Evolutionary conservation across 2,329 filamentous ascomycete genomes (phyloP), one percentile per base, ranked within the genome.

Genomic region (Penicillium paneum): DNA sequence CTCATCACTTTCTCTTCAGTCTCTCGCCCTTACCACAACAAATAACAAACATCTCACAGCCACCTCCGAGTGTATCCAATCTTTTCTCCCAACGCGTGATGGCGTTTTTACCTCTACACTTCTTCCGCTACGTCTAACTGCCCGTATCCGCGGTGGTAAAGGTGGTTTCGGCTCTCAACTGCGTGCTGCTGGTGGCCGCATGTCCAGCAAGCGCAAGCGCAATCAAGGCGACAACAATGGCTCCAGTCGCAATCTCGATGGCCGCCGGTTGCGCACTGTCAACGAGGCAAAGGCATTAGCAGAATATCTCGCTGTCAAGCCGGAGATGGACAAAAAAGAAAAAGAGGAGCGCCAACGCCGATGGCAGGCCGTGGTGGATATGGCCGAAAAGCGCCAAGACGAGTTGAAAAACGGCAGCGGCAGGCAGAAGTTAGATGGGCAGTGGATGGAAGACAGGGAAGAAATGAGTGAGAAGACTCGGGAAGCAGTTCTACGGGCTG

Each of bases 81-180:
- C 80, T 12, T 81, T 91, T 19, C 80, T 94, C 35, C 76, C 81
- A 29, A 69, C 68, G 31, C 52, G 57, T 43, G 55, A 73, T 68
- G 64, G 55, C 70, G 67, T 60, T 3, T 69, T 72, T 32, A 63
- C 82, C 49, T 84, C 88, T 77, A 84, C 85, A 32, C 87, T 97
- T 62, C 80, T 99, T 15, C 87, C 91, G 0, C 82, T 99, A 4
- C 90, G 91, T 50, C 84, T 99, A 29, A 87, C 86, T 7, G 79
- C 87, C 1, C 88, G 89, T 6, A 77, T 97, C 36, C 89, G 88
- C 64, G 94, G 95, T 77, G 95, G 95, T 70, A 99, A 99, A 71
- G 94, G 94, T 74, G 94, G 94, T 67, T 99, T 99, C 71, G 94
- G 94, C 50, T 97, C 93, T 1, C 95, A 99, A 73, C 85, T 99